Conservation (phyloP, 768 basidiomycete species). For the Mycena venus region DNA sequence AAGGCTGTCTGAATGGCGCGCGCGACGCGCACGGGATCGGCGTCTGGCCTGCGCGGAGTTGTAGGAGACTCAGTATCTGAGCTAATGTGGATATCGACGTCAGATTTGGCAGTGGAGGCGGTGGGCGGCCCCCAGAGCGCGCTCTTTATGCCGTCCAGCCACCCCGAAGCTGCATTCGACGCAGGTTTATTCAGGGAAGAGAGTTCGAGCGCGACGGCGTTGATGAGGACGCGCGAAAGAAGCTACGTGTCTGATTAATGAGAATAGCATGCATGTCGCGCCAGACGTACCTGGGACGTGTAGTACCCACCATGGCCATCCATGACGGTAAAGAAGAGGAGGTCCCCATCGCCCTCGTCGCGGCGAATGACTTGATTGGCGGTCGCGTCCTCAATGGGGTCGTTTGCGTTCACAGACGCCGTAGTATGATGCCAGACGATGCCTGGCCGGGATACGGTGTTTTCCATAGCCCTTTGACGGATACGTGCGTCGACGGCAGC, state of each 20-base stretch:
- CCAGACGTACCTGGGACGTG: conserved; percentile 69
- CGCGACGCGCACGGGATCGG: conserved; percentile 67
- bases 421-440: conserved; percentile 83
- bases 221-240: conserved; percentile 87
- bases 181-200: conserved; percentile 57
- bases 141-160: conserved; percentile 49
- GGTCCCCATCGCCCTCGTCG: conserved; percentile 78
- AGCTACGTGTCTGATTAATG: conserved; percentile 46
- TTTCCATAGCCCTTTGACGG: conserved; percentile 62
- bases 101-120: conserved; percentile 41
- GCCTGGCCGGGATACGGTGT: conserved; percentile 63
- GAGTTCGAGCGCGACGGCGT: conserved; percentile 85
- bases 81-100: conserved; percentile 48
- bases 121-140: conserved; percentile 34
- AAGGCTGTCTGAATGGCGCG: conserved; percentile 84
- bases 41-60: conserved; percentile 48
- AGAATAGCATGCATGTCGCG: not conserved
- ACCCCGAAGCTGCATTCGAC: conserved; percentile 46
- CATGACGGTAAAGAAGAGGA: conserved; percentile 90
- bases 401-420: conserved; percentile 86
- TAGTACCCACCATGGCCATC: conserved; percentile 91
- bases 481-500: conserved; percentile 70
- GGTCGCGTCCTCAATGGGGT: conserved; percentile 92
- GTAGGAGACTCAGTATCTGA: conserved; percentile 31
- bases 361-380: conserved; percentile 77